Evolutionary conservation across 2,329 filamentous ascomycete species (phyloP), one percentile per base, ranked within the genome.

Genomic region (Myriosclerotinia curreyana): DNA sequence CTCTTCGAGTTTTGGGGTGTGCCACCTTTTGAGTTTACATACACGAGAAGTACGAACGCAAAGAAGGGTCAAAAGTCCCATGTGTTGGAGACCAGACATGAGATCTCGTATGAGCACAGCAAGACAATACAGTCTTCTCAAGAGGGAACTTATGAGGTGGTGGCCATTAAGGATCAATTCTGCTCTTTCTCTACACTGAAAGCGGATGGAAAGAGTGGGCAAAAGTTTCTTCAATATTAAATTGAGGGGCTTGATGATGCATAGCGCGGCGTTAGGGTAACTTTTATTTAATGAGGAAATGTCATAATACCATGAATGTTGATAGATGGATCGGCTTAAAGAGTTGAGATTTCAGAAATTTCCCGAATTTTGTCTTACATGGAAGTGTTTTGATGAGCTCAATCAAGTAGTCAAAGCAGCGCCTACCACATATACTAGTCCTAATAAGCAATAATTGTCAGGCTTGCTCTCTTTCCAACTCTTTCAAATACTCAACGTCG

Each of bases 1-100:
- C 79, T 92, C 9, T 98, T 99, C 71, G 91, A 96, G 72, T 99
- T 99, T 78, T 93, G 90, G 80, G 95, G 96, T 64, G 93, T 91
- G 7, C 92, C 95, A 67, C 95, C 95, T 1, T 99, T 99, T 73
- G 95, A 98, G 77, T 99, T 98, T 75, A 97, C 94, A 64, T 98
- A 96, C 76, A 98, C 92, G 25, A 84, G 95, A 67, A 95, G 89
- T 76, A 91, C 91, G 52, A 96, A 96, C 74, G 87, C 87, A n/a
- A 71, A 74, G 65, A 92, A 88, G 78, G 89, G 89, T 1, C 90
- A 92, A 76, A 90, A 87, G 73, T 86, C 88, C 46, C 83, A 87
- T 71, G 85, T 99, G 42, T 82, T 99, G 22, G 96, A 99, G 79
- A 97, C 96, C 69, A 86, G 91, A 70, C 92, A 95, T 69, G 93